Conservation (phyloP, 495 filamentous ascomycete genomes). For the Hapsidospora chrysogenum region DNA sequence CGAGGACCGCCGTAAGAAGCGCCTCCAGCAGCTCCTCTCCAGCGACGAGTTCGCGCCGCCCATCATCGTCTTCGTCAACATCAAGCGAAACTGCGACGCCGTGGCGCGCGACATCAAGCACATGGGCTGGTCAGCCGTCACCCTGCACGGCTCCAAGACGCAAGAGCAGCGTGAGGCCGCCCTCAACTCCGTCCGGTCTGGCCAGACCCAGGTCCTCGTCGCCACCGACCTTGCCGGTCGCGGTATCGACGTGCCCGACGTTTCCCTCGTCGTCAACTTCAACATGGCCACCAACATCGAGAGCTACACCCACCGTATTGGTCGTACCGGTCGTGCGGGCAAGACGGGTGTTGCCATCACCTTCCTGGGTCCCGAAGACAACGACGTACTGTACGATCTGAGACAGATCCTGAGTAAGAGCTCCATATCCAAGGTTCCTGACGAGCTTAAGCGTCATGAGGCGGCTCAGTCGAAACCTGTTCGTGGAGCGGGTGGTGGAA, state of each 20-base stretch:
- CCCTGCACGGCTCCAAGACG: slow-evolving; percentile 86
- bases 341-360: slow-evolving; percentile 97
- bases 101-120: slow-evolving; percentile 90
- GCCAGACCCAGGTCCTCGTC: slow-evolving; percentile 73
- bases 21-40: slow-evolving; percentile 75
- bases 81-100: slow-evolving; percentile 97
- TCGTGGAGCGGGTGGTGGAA: slow-evolving; percentile 11
- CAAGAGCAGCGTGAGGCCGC: slow-evolving; percentile 97
- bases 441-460: slow-evolving; percentile 87
- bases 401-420: slow-evolving; percentile 94
- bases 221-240: slow-evolving; percentile 92
- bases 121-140: slow-evolving; percentile 82
- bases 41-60: slow-evolving; percentile 78
- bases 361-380: slow-evolving; percentile 85
- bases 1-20: slow-evolving; percentile 96
- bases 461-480: slow-evolving; percentile 66
- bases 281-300: slow-evolving; percentile 96
- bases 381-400: slow-evolving; percentile 87
- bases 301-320: slow-evolving; percentile 93
- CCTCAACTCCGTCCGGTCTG: slow-evolving; percentile 67
- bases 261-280: slow-evolving; percentile 92
- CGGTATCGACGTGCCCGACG: slow-evolving; percentile 96
- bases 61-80: slow-evolving; percentile 99
- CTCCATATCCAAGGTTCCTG: slow-evolving; percentile 74
- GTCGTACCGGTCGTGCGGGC: slow-evolving; percentile 92